Base-by-base conservation (phyloP, 2,329 filamentous ascomycete genomes). In the Exophiala sp. region DNA sequence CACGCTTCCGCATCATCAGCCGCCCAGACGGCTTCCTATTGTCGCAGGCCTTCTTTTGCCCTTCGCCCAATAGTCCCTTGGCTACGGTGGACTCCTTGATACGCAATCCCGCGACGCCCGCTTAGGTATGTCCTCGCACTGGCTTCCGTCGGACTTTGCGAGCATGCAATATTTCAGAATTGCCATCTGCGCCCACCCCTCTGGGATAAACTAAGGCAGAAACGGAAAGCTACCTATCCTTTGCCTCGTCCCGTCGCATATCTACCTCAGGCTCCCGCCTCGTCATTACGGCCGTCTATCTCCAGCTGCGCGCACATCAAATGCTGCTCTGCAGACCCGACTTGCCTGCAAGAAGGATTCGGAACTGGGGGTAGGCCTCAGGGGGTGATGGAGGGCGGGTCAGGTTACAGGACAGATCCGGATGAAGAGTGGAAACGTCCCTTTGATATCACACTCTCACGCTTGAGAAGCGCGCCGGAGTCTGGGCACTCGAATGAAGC, bases 381-480 rank as follows among this genome's bases (percentile, higher is more conserved):
- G 46, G 44, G 50, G 50, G 47, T 53, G 39, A 56, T 56, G 53
- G 53, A 53, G 27, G 40, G 40, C 27, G 43, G 30, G 37, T 29
- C 39, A 5, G 43, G 39, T 39, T 30, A 37, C 34, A 46, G 43
- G 11, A 34, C 29, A 19, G 46, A 53, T 9, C 47, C 40, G 32
- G 50, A 56, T 22, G 50, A 56, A 41, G 49, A 50, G 27, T 50
- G 48, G 35, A 41, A 43, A 32, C 38, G 24, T 37, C 41, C 50
- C 21, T 45, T 46, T 21, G 47, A 32, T 43, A 35, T 50, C 13
- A 35, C 47, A 19, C 53, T 53, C 38, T 51, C 53, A 18, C 50
- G 53, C n/a, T 37, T 56, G n/a, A 56, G 35, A 37, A 56, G 53
- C 48, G 53, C 53, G 30, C 53, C 53, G 16, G 53, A 56, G 27